Conservation (phyloP, 2,329 filamentous ascomycete genomes). For the Ambrosiella cleistominuta region DNA sequence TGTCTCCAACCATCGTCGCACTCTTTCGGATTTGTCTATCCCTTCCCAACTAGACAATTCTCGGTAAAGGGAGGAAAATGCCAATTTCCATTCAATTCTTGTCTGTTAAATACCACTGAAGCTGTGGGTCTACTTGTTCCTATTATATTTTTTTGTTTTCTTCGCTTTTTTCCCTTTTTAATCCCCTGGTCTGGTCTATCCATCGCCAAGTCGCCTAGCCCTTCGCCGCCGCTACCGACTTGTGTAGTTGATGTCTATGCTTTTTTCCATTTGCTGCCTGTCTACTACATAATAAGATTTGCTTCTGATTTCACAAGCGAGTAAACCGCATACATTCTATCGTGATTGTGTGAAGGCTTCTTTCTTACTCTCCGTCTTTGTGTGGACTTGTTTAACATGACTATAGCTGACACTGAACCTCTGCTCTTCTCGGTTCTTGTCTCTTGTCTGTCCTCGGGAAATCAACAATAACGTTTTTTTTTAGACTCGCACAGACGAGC, state of each 20-base stretch:
- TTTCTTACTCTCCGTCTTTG: too few species aligned
- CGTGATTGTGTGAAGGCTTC: too few species aligned
- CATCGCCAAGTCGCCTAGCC: neutral
- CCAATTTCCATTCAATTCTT: neutral
- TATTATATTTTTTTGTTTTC: neutral
- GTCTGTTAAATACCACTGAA: neutral
- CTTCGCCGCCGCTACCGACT: neutral
- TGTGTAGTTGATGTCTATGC: too few species aligned
- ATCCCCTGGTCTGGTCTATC: neutral
- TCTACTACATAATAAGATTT: neutral
- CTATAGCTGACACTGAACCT: too few species aligned
- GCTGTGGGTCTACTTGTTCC: neutral
- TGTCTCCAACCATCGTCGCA: neutral
- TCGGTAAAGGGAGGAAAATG: too few species aligned
- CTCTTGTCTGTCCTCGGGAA: neutral
- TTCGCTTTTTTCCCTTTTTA: neutral
- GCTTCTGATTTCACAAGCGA: conserved; percentile 1
- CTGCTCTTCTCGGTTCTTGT: neutral
- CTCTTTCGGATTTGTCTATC: neutral
- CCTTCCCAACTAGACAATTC: too few species aligned
- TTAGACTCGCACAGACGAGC: neutral
- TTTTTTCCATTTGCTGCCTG: neutral
- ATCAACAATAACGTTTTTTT: neutral
- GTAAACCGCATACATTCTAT: neutral
- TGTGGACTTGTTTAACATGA: too few species aligned